These are phyloP conservation scores for Epicoccum nigrum DNA, from an alignment of 2,329 filamentous ascomycete species.

Conservation along the genomic window DNA sequence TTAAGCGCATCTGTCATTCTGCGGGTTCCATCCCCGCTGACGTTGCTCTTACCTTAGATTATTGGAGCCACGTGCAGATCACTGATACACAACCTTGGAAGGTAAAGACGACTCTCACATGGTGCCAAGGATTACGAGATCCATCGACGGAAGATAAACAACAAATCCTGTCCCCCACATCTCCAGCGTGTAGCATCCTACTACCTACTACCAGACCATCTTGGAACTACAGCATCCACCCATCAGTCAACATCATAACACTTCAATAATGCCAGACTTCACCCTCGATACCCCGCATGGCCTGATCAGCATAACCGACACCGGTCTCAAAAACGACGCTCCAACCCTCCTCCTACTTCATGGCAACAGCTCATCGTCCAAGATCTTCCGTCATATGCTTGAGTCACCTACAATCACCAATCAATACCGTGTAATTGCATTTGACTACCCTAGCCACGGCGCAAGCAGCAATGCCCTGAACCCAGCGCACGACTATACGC, in stretches of 20 bases:
- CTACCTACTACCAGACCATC: too few species aligned
- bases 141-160: too few species aligned
- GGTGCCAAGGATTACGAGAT: too few species aligned
- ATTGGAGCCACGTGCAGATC: too few species aligned
- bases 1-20: not conserved
- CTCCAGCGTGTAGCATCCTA: too few species aligned
- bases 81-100: too few species aligned
- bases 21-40: conserved; percentile 1
- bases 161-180: too few species aligned
- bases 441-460: conserved; percentile 47
- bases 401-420: conserved; percentile 16
- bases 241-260: too few species aligned
- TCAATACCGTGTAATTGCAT: conserved; percentile 31
- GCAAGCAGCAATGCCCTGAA: conserved; percentile 34
- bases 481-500: conserved; percentile 33
- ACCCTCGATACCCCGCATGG: conserved; percentile 30
- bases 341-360: conserved; percentile 41
- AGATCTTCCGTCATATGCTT: conserved; percentile 37
- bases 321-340: conserved; percentile 20
- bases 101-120: too few species aligned
- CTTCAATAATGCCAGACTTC: conserved; percentile 20
- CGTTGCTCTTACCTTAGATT: not conserved
- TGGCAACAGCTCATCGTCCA: conserved; percentile 38
- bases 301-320: conserved; percentile 30
- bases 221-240: not conserved